phyloP scores from a whole-genome alignment of 1,284 basidiomycete genomes.

The Malassezia japonica region DNA sequence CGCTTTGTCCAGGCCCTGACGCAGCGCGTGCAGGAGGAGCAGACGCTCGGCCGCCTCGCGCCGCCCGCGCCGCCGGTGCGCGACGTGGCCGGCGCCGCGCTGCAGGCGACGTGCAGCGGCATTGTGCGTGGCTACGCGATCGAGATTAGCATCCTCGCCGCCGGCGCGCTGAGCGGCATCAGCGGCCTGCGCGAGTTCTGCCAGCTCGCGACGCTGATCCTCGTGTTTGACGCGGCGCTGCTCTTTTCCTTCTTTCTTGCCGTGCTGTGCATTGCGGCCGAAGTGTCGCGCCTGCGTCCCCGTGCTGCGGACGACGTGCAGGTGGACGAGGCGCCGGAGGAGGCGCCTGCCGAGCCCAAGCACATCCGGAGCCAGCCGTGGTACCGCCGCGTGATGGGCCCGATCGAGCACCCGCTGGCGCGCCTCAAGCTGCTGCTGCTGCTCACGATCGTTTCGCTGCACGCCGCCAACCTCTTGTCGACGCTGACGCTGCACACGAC shows the following conservation, averaged over 20 bases:
- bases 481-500: conserved; percentile 71
- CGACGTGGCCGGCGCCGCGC: conserved; percentile 72
- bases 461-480: conserved; percentile 72
- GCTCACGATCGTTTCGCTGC: conserved; percentile 48
- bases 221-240: conserved; percentile 76
- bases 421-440: conserved; percentile 81
- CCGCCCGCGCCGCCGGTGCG: conserved; percentile 59
- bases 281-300: conserved; percentile 57
- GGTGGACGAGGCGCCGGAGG: neutral
- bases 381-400: conserved; percentile 29
- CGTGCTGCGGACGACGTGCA: neutral
- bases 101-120: conserved; percentile 65
- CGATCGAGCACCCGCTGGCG: conserved; percentile 69
- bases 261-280: conserved; percentile 85
- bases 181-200: conserved; percentile 89
- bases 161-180: conserved; percentile 78
- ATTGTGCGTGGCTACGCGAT: conserved; percentile 87
- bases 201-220: conserved; percentile 75
- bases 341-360: conserved; percentile 15
- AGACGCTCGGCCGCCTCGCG: conserved; percentile 50
- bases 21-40: conserved; percentile 40
- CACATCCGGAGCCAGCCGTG: neutral
- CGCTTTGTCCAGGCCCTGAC: conserved; percentile 47
- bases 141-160: conserved; percentile 76
- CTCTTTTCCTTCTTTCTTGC: conserved; percentile 83